These are phyloP conservation scores for Sporisorium graminicola DNA, from an alignment of 1,284 basidiomycete genomes.

Conservation along the genomic window DNA sequence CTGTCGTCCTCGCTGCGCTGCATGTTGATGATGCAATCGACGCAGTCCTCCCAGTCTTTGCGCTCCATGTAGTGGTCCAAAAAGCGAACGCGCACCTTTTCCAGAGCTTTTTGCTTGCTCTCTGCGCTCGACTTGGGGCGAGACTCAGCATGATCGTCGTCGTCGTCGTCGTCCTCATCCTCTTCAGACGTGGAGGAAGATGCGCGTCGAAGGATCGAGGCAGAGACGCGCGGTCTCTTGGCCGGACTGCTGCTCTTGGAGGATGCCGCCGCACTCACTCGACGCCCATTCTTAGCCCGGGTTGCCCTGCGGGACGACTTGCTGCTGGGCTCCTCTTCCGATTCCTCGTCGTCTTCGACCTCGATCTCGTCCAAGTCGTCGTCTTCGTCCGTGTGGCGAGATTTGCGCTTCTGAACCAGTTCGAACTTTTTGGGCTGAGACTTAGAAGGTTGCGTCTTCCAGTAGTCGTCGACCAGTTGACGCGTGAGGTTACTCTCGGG, in stretches of 20 bases:
- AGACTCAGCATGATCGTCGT: not conserved
- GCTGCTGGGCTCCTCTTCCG: slow-evolving; percentile 6
- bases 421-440: slow-evolving; percentile 45
- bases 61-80: slow-evolving; percentile 22
- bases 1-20: slow-evolving; percentile 29
- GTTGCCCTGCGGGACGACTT: not conserved
- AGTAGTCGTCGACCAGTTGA: slow-evolving; percentile 38
- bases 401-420: slow-evolving; percentile 22
- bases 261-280: slow-evolving; percentile 1
- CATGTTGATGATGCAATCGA: slow-evolving; percentile 41
- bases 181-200: slow-evolving; percentile 6
- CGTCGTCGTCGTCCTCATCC: slow-evolving; percentile 9
- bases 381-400: slow-evolving; percentile 9
- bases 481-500: slow-evolving; percentile 35
- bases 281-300: slow-evolving; percentile 13
- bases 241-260: slow-evolving; percentile 12
- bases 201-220: slow-evolving; percentile 9
- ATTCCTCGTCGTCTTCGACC: slow-evolving; percentile 2
- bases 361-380: slow-evolving; percentile 35
- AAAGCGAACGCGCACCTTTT: slow-evolving; percentile 23
- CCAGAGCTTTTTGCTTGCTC: slow-evolving; percentile 11
- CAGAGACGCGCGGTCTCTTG: slow-evolving; percentile 17
- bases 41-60: slow-evolving; percentile 36
- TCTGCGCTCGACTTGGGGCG: not conserved
- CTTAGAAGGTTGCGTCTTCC: slow-evolving; percentile 50